These are phyloP conservation scores for Russula virescens DNA, from an alignment of 768 basidiomycete species.

Conservation along the genomic window DNA sequence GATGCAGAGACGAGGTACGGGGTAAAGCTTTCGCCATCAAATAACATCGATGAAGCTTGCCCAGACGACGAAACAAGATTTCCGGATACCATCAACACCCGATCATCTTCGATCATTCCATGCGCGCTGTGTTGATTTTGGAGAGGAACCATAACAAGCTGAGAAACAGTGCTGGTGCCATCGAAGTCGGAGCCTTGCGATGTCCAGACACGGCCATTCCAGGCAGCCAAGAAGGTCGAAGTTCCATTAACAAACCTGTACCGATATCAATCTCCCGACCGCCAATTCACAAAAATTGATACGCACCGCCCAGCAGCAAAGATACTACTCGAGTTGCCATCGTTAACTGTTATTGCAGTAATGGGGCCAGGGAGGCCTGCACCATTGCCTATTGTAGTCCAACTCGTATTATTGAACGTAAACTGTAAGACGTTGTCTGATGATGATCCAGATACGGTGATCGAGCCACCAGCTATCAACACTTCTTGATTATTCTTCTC, in stretches of 20 bases:
- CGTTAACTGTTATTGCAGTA: slow-evolving; percentile 81
- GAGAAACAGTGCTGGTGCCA: slow-evolving; percentile 61
- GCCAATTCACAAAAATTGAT: background rate
- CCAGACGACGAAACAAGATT: slow-evolving; percentile 63
- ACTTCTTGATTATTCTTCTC: slow-evolving; percentile 55
- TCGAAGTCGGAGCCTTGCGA: slow-evolving; percentile 54
- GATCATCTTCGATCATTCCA: slow-evolving; percentile 70
- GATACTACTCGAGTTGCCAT: slow-evolving; percentile 72
- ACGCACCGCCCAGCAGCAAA: slow-evolving; percentile 85
- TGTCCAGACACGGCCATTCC: slow-evolving; percentile 79
- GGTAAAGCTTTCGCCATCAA: slow-evolving; percentile 74
- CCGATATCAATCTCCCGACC: background rate
- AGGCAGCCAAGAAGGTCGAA: slow-evolving; percentile 70
- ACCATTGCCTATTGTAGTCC: slow-evolving; percentile 61
- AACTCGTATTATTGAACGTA: slow-evolving; percentile 64
- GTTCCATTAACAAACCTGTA: slow-evolving; percentile 51
- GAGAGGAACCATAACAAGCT: slow-evolving; percentile 87
- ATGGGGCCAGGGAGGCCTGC: slow-evolving; percentile 79
- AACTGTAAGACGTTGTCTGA: slow-evolving; percentile 70
- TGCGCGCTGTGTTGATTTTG: slow-evolving; percentile 67
- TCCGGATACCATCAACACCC: slow-evolving; percentile 88
- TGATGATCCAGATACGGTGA: slow-evolving; percentile 58
- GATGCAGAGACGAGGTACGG: slow-evolving; percentile 76
- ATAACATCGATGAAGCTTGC: slow-evolving; percentile 78
- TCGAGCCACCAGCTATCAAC: slow-evolving; percentile 76